A percentile compares a stretch with the other conserved stretches of the same genome.
phyloP scores from a whole-genome alignment of 768 basidiomycete genomes.

The Termitomyces sp. region DNA sequence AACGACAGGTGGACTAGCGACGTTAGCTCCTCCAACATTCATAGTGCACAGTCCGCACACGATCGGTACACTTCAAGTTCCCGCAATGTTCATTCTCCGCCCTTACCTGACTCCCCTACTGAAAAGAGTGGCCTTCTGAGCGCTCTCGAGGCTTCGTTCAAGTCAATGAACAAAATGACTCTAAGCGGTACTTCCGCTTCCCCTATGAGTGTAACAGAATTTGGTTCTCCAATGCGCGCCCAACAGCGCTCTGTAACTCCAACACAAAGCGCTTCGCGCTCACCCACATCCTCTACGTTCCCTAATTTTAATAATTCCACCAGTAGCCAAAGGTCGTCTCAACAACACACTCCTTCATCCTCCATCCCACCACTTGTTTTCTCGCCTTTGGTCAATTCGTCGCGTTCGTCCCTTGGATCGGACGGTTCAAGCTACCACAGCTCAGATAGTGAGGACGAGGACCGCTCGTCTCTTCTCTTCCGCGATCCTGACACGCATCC shows the following conservation, averaged over 20 bases:
- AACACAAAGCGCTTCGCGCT: slow-evolving; percentile 54
- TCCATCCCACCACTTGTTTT: slow-evolving; percentile 62
- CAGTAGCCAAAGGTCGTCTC: slow-evolving; percentile 50
- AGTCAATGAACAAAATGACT: slow-evolving; percentile 19
- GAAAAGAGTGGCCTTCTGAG: slow-evolving; percentile 35
- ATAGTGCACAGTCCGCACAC: slow-evolving; percentile 26
- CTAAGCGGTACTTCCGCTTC: slow-evolving; percentile 42
- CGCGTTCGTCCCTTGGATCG: slow-evolving; percentile 77
- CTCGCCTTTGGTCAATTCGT: slow-evolving; percentile 70
- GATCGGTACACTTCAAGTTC: slow-evolving; percentile 41
- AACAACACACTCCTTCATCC: slow-evolving; percentile 48
- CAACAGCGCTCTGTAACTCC: slow-evolving; percentile 62
- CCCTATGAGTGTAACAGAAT: slow-evolving; percentile 49
- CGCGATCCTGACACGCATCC: slow-evolving; percentile 47
- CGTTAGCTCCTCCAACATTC: slow-evolving; percentile 30
- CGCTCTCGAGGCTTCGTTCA: slow-evolving; percentile 29
- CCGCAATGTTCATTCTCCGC: slow-evolving; percentile 54
- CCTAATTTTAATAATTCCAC: slow-evolving; percentile 38
- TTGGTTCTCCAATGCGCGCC: slow-evolving; percentile 43
- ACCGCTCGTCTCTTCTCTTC: slow-evolving; percentile 54
- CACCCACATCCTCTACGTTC: slow-evolving; percentile 53
- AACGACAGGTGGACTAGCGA: slow-evolving; percentile 61
- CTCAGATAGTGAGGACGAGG: slow-evolving; percentile 61
- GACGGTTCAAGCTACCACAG: slow-evolving; percentile 86
- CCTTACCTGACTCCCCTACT: slow-evolving; percentile 60